Percentiles rank a stretch among this genome's conserved stretches.
These are phyloP conservation scores for Saprolegnia diclina DNA, from an alignment of 352 stramenopile species.

Conservation along the genomic window DNA sequence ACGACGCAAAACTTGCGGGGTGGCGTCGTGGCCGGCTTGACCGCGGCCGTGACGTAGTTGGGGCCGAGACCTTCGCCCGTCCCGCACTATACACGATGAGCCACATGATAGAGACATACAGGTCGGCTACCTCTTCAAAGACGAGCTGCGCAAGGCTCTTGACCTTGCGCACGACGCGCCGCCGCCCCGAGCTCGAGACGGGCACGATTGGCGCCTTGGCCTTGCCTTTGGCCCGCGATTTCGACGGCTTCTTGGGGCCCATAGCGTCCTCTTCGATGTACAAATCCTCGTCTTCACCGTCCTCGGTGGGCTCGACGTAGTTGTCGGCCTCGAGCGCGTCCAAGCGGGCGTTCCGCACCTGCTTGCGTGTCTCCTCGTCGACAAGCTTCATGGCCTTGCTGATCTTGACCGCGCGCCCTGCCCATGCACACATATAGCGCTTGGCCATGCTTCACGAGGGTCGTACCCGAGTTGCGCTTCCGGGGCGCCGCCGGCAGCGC, in stretches of 20 bases:
- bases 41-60: constrained; percentile 72
- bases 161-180: constrained; percentile 53
- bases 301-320: constrained; percentile 39
- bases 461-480: constrained; percentile 26
- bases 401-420: constrained; percentile 67
- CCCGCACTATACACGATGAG: background rate
- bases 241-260: constrained; percentile 40
- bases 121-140: constrained; percentile 82
- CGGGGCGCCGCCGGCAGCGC: background rate
- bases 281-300: constrained; percentile 44
- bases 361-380: constrained; percentile 71
- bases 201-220: background rate
- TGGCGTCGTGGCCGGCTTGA: constrained; percentile 48
- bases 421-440: background rate
- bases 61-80: constrained; percentile 32
- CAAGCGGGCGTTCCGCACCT: constrained; percentile 79
- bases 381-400: constrained; percentile 79
- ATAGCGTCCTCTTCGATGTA: constrained; percentile 42
- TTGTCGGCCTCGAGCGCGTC: constrained; percentile 87
- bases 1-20: constrained; percentile 79
- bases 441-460: no score
- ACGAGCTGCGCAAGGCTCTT: constrained; percentile 85
- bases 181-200: constrained; percentile 1
- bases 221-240: constrained; percentile 31
- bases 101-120: no score